Base-by-base conservation (phyloP, 2,329 filamentous ascomycete species). In the Colletotrichum truncatum region DNA sequence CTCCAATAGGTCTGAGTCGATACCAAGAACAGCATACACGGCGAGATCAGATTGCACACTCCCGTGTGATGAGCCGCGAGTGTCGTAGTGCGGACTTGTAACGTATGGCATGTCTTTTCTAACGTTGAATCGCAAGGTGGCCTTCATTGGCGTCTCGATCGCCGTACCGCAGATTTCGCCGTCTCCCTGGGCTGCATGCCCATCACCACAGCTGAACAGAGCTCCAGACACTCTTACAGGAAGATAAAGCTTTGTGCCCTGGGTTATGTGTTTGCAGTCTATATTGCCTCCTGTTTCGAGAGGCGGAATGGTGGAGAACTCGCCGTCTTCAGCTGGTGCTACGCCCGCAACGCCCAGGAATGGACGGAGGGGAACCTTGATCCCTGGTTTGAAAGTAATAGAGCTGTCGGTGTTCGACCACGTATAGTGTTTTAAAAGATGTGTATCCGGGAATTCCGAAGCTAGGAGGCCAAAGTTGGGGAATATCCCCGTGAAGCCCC, bases 121-220 rank as follows among this genome's bases (percentile, higher is more conserved):
- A 6, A 86, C 74, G 3, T 79, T 82, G 34, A 87, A 77, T n/a
- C 80, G 78, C 32, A 87, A 69, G 0, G 78, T 80, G 1, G 83
- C 84, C 62, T 75, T 79, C 74, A 85, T 82, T 1, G 82, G 78
- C 25, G 84, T 86, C 75, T 87, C 85, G 68, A 87, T 84, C 6
- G 85, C 85, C n/a, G 83, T 85, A 6, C 85, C 84, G 67, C 84
- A 86, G 21, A 86, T 81, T 68, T 86, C 84, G 4, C 84, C 84
- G 64, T 85, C 83, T 3, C 84, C 84, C 69, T 87, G 84, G 1
- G 82, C 83, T 3, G 82, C 83, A 70, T 87, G 84, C 1, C 83
- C 84, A 69, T 87, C 84, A 34, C 84, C 84, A 65, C 82, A 85
- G 70, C 82, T 84, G 70, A 87, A 85, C 11, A 85, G 74, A 1